Base-by-base conservation (phyloP, 148 eudicot genomes). In the Limonium bicolor region DNA sequence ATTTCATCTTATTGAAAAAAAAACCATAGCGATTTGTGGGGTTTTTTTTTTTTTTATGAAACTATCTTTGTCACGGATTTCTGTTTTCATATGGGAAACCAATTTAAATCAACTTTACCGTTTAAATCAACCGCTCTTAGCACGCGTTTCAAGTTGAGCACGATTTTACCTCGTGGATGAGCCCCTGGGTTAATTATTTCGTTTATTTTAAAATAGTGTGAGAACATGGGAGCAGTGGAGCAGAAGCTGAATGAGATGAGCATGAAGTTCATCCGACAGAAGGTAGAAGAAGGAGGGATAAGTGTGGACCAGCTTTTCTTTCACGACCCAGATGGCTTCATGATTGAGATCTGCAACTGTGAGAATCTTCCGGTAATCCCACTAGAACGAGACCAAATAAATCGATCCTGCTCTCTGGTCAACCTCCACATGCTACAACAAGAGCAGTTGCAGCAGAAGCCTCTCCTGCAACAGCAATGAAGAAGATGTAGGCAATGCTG, bases 271-370 rank as follows among this genome's bases (percentile, higher is more conserved):
- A 61, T 69, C 62, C 37, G 73, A 24, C 77, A 68, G 13, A 36
- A 61, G 27, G 95, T 85, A 0, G 92, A 85, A 36, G 95, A 85
- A 69, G 82, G 86, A 0, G 95, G 95, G 3, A 56, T 85, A 3
- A 50, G 60, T 21, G 82, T 85, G n/a, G 92, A 80, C 41, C 95
- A 85, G 7, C 66, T 85, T 34, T 85, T 85, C 66, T 85, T 85
- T 71, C 92, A 85, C 12, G 95, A 85, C 26, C 95, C 95, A 0
- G 92, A 85, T 20, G 92, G 86, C 4, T 85, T 85, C 82, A 85
- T 85, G 95, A 65, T 85, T 36, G 95, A 85, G 58, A 80, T 85
- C 1, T 85, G 95, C 69, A 72, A 85, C 44, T 80, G 95, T 27
- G 86, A 85, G 7, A 74, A 80, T 54, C 66, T 85, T 2, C 95